Evolutionary conservation across 2,329 filamentous ascomycete species (phyloP).

Genomic region (Talaromyces sp.): DNA sequence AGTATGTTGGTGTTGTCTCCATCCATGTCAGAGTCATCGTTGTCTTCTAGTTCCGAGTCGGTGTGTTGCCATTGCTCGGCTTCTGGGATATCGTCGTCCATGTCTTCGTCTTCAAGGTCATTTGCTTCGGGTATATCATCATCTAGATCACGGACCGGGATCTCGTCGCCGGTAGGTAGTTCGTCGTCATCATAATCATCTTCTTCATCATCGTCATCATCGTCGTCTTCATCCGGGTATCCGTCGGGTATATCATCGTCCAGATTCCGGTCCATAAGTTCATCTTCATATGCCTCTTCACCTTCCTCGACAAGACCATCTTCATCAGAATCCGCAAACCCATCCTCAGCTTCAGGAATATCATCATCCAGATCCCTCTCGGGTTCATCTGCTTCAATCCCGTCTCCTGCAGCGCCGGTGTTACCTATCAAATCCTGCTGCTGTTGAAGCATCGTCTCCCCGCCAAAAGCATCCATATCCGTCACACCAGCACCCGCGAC

Average conservation of each 20-base stretch:
- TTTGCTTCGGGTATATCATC: slow-evolving; percentile 64
- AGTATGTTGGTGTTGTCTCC: slow-evolving; percentile 37
- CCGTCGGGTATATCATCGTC: slow-evolving; percentile 74
- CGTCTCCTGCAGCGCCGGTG: slow-evolving; percentile 39
- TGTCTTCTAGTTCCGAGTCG: slow-evolving; percentile 67
- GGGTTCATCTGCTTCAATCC: slow-evolving; percentile 39
- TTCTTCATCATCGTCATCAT: slow-evolving; percentile 44
- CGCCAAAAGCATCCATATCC: slow-evolving; percentile 71
- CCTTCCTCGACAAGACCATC: slow-evolving; percentile 43
- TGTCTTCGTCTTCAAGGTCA: slow-evolving; percentile 49
- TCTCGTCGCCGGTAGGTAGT: slow-evolving; percentile 54
- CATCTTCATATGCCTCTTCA: slow-evolving; percentile 50
- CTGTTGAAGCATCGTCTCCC: slow-evolving; percentile 31
- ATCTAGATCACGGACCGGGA: slow-evolving; percentile 69
- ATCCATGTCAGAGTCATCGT: slow-evolving; percentile 46
- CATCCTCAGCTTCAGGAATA: slow-evolving; percentile 48
- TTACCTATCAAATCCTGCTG: slow-evolving; percentile 43
- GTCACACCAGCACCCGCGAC: neutral
- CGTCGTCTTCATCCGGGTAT: slow-evolving; percentile 44
- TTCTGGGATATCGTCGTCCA: slow-evolving; percentile 39
- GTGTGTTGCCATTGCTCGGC: slow-evolving; percentile 71
- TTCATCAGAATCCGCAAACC: slow-evolving; percentile 43
- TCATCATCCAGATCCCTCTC: slow-evolving; percentile 48
- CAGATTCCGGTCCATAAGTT: slow-evolving; percentile 59
- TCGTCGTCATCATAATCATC: slow-evolving; percentile 47